These are phyloP conservation scores for Huntiella bhutanensis DNA, from an alignment of 2,329 filamentous ascomycete genomes.

Conservation along the genomic window DNA sequence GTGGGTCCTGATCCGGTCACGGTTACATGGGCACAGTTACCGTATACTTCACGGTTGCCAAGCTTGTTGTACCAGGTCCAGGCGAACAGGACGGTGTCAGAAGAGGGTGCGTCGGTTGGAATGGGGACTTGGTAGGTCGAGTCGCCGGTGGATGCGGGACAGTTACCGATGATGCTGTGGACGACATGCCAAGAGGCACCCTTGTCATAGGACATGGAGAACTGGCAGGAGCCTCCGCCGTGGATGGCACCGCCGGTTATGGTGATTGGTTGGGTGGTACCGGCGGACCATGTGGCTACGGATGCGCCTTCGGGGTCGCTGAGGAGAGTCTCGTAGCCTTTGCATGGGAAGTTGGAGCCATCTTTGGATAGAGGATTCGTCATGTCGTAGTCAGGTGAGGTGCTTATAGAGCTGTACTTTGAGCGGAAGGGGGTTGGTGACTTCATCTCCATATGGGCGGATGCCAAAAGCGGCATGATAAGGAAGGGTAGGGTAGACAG, in stretches of 20 bases:
- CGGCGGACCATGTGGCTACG: conserved; percentile 32
- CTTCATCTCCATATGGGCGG: conserved; percentile 18
- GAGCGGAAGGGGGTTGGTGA: conserved; percentile 17
- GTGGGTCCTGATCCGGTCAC: conserved; percentile 18
- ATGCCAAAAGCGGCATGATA: conserved; percentile 4
- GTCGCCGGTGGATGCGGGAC: conserved; percentile 17
- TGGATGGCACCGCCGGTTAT: conserved; percentile 35
- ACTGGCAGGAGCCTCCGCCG: conserved; percentile 43
- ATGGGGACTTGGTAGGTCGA: conserved; percentile 35
- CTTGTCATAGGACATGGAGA: conserved; percentile 42
- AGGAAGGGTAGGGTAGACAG: conserved; percentile 4
- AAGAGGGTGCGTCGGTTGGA: conserved; percentile 29
- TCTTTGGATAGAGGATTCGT: conserved; percentile 34
- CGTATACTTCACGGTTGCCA: conserved; percentile 51
- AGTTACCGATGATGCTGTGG: conserved; percentile 19
- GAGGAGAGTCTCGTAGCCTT: conserved; percentile 22
- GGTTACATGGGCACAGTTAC: conserved; percentile 46
- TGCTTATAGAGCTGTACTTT: conserved; percentile 15
- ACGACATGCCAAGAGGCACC: conserved; percentile 38
- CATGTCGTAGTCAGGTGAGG: conserved; percentile 32
- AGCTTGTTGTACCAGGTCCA: conserved; percentile 47
- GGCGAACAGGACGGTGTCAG: conserved; percentile 32
- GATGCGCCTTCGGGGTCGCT: conserved; percentile 20
- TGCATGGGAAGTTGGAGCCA: conserved; percentile 42
- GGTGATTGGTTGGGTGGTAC: conserved; percentile 31